Conservation (phyloP, 371 early-diverging fungal species). For the Hamiltosporidium tvaerminnensis region DNA sequence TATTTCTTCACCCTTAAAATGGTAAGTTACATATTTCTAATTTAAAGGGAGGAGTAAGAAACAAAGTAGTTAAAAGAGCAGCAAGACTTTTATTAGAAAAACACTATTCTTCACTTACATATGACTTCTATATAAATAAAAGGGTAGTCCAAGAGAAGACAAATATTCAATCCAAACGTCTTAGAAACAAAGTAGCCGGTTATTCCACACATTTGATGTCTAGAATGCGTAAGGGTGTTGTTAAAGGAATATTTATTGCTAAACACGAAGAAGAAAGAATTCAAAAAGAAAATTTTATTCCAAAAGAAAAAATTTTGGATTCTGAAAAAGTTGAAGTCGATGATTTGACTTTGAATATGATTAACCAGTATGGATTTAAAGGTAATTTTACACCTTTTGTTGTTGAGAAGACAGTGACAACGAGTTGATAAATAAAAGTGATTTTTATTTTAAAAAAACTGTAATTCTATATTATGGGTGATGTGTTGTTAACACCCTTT, state of each 20-base stretch:
- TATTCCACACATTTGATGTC: conserved; percentile 99
- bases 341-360: conserved; percentile 59
- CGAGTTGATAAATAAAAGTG: too few relatives aligned
- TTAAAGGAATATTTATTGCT: conserved; percentile 99
- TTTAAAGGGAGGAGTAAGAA: conserved; percentile 56
- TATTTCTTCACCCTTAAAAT: too few relatives aligned
- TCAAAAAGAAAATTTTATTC: conserved; percentile 98
- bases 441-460: too few relatives aligned
- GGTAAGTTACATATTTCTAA: not conserved
- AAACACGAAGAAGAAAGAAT: conserved; percentile 98
- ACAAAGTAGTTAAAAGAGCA: conserved; percentile 98
- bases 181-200: conserved; percentile 99
- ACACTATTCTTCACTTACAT: conserved; percentile 93
- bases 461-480: too few relatives aligned
- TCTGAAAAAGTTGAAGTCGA: conserved; percentile 79
- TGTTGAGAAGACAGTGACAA: too few relatives aligned
- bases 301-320: conserved; percentile 89
- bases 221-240: conserved; percentile 92
- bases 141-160: conserved; percentile 88
- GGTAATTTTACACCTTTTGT: not conserved
- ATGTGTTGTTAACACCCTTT: too few relatives aligned
- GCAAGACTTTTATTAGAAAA: conserved; percentile 96
- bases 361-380: not conserved
- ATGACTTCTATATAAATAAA: conserved; percentile 99
- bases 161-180: conserved; percentile 89